A percentile compares a stretch with the other conserved stretches of the same genome.
Conservation (phyloP, 2,329 filamentous ascomycete genomes). For the Colletotrichum sp. region DNA sequence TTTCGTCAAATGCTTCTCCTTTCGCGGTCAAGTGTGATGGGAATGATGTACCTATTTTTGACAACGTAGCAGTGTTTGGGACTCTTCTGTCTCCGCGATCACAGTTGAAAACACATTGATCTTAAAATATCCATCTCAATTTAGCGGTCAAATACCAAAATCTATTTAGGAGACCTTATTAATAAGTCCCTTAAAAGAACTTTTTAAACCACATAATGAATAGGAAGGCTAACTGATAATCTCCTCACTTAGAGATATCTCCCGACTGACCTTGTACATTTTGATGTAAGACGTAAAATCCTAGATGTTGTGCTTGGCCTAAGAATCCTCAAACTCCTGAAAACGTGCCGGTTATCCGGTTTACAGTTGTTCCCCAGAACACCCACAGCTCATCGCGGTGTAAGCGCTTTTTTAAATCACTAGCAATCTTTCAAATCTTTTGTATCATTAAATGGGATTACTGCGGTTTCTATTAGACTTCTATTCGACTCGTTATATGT, state of each 20-base stretch:
- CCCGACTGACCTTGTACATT: background rate
- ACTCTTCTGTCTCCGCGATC: background rate
- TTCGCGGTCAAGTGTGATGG: background rate
- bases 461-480: background rate
- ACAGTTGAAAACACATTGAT: background rate
- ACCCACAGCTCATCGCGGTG: background rate
- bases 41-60: no score
- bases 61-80: no score
- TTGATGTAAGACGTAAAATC: background rate
- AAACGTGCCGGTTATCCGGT: background rate
- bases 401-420: background rate
- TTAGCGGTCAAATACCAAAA: rapidly evolving
- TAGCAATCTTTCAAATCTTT: background rate
- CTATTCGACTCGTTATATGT: rapidly evolving
- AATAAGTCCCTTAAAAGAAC: background rate
- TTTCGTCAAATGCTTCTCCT: background rate
- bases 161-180: rapidly evolving
- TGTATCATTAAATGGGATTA: background rate
- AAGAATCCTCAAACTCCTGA: background rate
- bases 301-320: background rate
- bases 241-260: no score
- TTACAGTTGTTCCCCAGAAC: background rate
- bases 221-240: no score
- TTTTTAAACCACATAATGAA: background rate
- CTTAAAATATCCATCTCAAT: background rate